Evolutionary conservation across 2,329 filamentous ascomycete genomes (phyloP), one percentile per base, ranked within the genome.

Genomic region (Taxawa tesnikishii): DNA sequence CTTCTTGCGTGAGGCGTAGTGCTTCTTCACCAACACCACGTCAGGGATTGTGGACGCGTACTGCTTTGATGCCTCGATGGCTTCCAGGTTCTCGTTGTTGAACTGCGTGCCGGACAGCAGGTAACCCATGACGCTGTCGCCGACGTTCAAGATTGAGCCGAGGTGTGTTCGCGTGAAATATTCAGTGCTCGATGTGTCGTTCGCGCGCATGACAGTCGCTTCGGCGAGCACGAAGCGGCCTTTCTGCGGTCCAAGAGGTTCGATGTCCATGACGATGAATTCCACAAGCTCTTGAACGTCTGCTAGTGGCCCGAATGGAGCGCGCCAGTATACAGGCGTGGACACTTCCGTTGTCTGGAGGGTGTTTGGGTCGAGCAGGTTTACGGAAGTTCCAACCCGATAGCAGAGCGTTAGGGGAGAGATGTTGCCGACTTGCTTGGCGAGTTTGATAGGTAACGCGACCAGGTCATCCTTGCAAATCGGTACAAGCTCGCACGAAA

Each of bases 401-500:
- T 87, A 74, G 65, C 90, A 96, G 23, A 98, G 66, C 1, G 79
- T 74, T 23, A 98, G 65, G 3, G 90, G 90, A 2, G 76, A 72
- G 47, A 96, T 93, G 56, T 94, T 94, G 41, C 90, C 87, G 31
- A 81, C 66, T 34, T 79, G 75, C 55, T 85, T 90, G 10, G 90
- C 90, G 37, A 96, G 65, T 45, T 84, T 85, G 41, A 94, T 76
- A 1, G 90, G 90, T 21, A 98, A 64, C 2, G 83, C 87, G n/a
- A 98, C 83, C 16, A 98, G 66, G 52, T 98, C 90, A 47, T 98
- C 90, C 58, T 94, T 94, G 67, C 90, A 96, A 30, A 98, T 85
- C 1, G 90, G 90, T 15, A 96, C 79, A 29, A 98, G 59, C 53
- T 94, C 83, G 33, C 80, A 75, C 0, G 85, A 92, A 59, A 76